These are phyloP conservation scores for Trypanosoma melophagium DNA, from an alignment of 208 protist species.

Conservation along the genomic window DNA sequence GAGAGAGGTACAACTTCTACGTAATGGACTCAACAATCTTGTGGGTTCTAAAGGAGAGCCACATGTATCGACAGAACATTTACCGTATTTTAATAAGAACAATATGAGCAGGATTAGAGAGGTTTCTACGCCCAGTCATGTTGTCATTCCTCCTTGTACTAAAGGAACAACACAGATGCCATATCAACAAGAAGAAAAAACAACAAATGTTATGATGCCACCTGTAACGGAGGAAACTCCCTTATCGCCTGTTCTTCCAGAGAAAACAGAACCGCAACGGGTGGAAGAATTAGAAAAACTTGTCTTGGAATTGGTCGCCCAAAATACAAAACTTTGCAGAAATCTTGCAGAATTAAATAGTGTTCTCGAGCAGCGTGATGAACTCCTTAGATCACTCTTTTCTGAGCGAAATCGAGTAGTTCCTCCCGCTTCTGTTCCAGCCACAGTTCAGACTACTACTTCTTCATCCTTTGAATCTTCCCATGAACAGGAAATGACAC, in stretches of 20 bases:
- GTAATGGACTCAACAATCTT: conserved; percentile 6
- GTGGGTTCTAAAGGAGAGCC: not conserved
- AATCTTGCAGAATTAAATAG: conserved; percentile 17
- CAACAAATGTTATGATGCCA: not conserved
- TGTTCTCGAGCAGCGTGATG: conserved; percentile 19
- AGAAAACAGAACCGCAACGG: not conserved
- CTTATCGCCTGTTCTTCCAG: not conserved
- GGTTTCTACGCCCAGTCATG: not conserved
- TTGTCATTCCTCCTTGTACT: conserved; percentile 6
- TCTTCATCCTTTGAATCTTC: not conserved
- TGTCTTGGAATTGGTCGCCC: conserved; percentile 9
- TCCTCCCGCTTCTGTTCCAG: no score
- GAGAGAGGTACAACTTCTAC: conserved; percentile 54
- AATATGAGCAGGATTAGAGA: not conserved
- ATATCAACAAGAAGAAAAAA: not conserved
- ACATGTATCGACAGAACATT: no score
- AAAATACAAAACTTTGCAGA: conserved; percentile 9
- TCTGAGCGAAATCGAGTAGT: no score
- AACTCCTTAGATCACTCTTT: not conserved
- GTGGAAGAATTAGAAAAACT: conserved; percentile 11
- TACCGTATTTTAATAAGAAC: not conserved
- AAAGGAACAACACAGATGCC: not conserved
- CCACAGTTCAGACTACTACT: not conserved
- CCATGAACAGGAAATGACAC: not conserved
- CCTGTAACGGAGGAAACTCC: not conserved